Percentiles rank a stretch among this genome's conserved stretches.
These are phyloP conservation scores for Dactylorhiza incarnata DNA, from an alignment of 106 monocot species.

Conservation along the genomic window DNA sequence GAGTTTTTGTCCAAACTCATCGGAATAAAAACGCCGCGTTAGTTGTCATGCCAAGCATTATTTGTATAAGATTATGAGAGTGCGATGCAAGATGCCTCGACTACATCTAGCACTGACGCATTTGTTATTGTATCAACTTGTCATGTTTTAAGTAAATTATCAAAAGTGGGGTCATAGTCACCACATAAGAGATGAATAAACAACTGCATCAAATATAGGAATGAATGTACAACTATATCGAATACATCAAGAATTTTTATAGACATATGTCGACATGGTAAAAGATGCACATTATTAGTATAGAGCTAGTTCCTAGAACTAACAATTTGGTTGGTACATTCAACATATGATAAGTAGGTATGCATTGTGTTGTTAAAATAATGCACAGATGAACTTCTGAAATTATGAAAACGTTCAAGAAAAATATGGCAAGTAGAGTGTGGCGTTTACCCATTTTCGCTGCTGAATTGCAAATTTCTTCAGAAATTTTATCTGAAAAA, in stretches of 20 bases:
- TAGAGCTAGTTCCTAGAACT: background rate
- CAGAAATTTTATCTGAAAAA: constrained; percentile 85
- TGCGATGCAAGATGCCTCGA: no score
- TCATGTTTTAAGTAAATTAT: no score
- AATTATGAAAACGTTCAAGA: background rate
- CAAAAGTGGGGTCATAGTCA: background rate
- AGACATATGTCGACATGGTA: background rate
- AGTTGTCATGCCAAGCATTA: no score
- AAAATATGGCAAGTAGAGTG: background rate
- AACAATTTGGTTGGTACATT: background rate
- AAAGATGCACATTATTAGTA: background rate
- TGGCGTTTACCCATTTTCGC: constrained; percentile 86
- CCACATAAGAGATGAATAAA: background rate
- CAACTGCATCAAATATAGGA: background rate
- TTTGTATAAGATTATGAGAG: no score
- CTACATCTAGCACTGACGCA: no score
- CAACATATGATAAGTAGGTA: background rate
- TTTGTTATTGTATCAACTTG: no score
- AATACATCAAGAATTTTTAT: background rate
- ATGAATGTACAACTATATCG: background rate
- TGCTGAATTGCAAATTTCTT: constrained; percentile 98
- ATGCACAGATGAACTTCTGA: background rate
- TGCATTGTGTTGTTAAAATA: background rate
- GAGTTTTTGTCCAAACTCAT: no score
- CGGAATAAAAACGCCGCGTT: no score